phyloP scores from a whole-genome alignment of 2,329 filamentous ascomycete genomes.

The Hypoxylon sp. region DNA sequence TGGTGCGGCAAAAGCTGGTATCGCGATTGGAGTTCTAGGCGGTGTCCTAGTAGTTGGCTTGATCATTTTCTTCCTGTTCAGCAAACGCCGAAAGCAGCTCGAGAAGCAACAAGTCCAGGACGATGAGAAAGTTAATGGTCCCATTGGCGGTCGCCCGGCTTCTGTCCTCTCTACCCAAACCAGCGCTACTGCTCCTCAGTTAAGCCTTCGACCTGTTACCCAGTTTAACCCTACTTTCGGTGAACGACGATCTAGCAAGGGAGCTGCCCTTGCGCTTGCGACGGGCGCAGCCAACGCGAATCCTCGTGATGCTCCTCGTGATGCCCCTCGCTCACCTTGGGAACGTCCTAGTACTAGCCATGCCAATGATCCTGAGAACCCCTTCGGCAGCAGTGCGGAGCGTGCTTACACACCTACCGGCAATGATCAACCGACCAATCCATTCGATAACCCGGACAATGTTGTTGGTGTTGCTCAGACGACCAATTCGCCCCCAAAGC shows the following conservation, averaged over 20 bases:
- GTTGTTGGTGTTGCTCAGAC: constrained; percentile 59
- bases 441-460: constrained; percentile 55
- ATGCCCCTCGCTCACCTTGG: constrained; percentile 57
- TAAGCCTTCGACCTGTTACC: constrained; percentile 88
- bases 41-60: constrained; percentile 76
- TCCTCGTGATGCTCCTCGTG: constrained; percentile 48
- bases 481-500: constrained; percentile 50
- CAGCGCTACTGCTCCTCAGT: constrained; percentile 76
- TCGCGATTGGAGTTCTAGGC: constrained; percentile 85
- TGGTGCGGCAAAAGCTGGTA: constrained; percentile 77
- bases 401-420: constrained; percentile 61
- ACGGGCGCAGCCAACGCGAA: constrained; percentile 50
- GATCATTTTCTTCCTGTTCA: constrained; percentile 80
- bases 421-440: constrained; percentile 57
- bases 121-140: constrained; percentile 74
- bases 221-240: constrained; percentile 82
- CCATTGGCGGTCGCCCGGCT: constrained; percentile 52
- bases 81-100: constrained; percentile 77
- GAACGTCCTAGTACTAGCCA: constrained; percentile 63
- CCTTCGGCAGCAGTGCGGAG: constrained; percentile 75
- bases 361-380: constrained; percentile 73
- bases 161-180: constrained; percentile 60
- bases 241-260: constrained; percentile 67
- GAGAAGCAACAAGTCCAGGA: constrained; percentile 66
- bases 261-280: constrained; percentile 59